A percentile compares a stretch with the other conserved stretches of the same genome.
These are phyloP conservation scores for Alternaria gansuensis DNA, from an alignment of 2,329 filamentous ascomycete species.

Conservation along the genomic window DNA sequence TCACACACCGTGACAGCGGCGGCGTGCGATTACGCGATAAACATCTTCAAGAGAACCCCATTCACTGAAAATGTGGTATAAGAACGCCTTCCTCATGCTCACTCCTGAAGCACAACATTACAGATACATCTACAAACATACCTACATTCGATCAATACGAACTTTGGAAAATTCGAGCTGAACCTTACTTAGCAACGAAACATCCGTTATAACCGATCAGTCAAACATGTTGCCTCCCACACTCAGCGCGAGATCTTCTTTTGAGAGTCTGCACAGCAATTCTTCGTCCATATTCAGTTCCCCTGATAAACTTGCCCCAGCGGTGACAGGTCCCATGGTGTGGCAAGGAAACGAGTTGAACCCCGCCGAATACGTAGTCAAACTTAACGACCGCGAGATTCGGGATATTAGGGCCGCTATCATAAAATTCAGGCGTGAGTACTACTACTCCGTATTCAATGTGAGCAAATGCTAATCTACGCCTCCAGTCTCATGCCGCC, in stretches of 20 bases:
- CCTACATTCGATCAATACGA: constrained; percentile 11
- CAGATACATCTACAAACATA: neutral
- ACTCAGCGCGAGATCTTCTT: constrained; percentile 43
- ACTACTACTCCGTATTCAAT: neutral
- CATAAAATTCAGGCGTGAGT: constrained; percentile 46
- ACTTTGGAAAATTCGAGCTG: neutral
- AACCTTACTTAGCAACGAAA: neutral
- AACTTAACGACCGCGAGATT: constrained; percentile 39
- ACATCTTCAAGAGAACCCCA: constrained; percentile 4
- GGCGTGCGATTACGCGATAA: constrained; percentile 14
- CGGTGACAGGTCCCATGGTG: constrained; percentile 45
- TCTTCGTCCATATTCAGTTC: constrained; percentile 32
- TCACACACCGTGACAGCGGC: constrained; percentile 20
- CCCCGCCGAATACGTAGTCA: constrained; percentile 39
- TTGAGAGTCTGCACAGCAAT: constrained; percentile 44
- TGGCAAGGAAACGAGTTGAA: constrained; percentile 45
- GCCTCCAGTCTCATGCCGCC: constrained; percentile 30
- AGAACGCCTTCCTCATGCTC: constrained; percentile 14
- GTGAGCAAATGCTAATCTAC: constrained; percentile 3
- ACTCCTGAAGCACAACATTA: constrained; percentile 8
- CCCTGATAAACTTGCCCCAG: constrained; percentile 44
- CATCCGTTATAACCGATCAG: neutral
- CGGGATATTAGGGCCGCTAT: constrained; percentile 46
- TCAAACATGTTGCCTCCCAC: constrained; percentile 37
- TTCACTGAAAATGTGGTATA: constrained; percentile 15